phyloP scores from a whole-genome alignment of 2,329 filamentous ascomycete species.

The Xenosphaeropsis pyriputrescens region DNA sequence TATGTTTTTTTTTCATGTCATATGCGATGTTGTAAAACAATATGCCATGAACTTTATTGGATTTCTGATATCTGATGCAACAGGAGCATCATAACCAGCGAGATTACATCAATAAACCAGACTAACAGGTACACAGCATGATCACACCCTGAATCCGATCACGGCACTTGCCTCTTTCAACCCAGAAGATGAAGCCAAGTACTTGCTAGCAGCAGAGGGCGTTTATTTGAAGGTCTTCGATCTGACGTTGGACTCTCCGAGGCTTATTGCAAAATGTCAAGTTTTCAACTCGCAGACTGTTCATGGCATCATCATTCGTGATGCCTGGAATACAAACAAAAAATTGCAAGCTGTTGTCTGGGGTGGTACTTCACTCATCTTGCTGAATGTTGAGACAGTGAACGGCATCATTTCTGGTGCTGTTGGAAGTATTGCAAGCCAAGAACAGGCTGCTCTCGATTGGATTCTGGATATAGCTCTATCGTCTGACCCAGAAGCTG shows the following conservation, averaged over 20 bases:
- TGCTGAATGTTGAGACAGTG: conserved; percentile 18
- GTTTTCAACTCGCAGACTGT: conserved; percentile 57
- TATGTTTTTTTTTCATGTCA: too few relatives aligned
- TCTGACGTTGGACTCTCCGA: conserved; percentile 15
- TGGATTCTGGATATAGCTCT: conserved; percentile 62
- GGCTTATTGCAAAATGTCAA: conserved; percentile 24
- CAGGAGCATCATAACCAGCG: too few relatives aligned
- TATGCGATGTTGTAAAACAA: too few relatives aligned
- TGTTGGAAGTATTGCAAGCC: conserved; percentile 6
- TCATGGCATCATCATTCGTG: conserved; percentile 50
- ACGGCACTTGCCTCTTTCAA: conserved; percentile 40
- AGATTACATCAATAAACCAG: background rate
- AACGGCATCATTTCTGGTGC: conserved; percentile 4
- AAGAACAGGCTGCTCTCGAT: conserved; percentile 41
- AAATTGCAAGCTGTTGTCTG: conserved; percentile 39
- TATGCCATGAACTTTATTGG: too few relatives aligned
- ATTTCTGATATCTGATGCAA: too few relatives aligned
- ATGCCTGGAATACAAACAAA: conserved; percentile 2
- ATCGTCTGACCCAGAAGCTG: conserved; percentile 24
- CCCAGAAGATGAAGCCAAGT: too few relatives aligned
- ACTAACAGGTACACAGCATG: conserved; percentile 11
- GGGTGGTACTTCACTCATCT: conserved; percentile 43
- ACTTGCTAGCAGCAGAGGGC: conserved; percentile 44
- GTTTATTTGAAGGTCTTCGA: conserved; percentile 39
- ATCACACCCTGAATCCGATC: conserved; percentile 28